Evolutionary conservation across 2,329 filamentous ascomycete species (phyloP), one percentile per base, ranked within the genome.

Genomic region (Monosporascus cannonballus): DNA sequence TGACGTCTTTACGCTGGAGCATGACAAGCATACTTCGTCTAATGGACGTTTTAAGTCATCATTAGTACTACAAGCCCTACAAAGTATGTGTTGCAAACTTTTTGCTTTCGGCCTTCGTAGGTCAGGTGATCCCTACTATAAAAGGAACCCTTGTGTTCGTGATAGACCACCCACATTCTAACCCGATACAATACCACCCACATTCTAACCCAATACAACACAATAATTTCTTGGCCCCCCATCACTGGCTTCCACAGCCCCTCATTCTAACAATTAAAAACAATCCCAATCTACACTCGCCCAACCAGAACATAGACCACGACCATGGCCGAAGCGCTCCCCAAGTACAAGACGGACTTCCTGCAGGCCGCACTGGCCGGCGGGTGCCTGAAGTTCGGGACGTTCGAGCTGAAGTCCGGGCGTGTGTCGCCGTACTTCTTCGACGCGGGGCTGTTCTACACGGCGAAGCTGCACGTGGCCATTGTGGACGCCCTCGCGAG

Each of bases 381-480:
- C 63, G 80, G 81, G 57, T 85, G 89, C 63, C 82, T 94, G 61
- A 88, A 85, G 66, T 94, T 94, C 69, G 90, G 90, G 70, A 84
- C 80, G 68, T 94, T 90, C 75, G 89, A 87, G 63, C 84, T 99
- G 67, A 99, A 99, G 76, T 96, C 92, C 51, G 89, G 90, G 73
- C 89, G 93, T 65, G 79, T 78, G 64, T 96, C 91, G 14, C 94
- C 94, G 42, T 97, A 97, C 80, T 97, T 97, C 79, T 96, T 97
- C 84, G 96, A 96, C 72, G 91, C 92, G 47, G 91, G 92, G 55
- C 84, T 89, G 64, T 95, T 97, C 73, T 90, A 94, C 78, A 86
- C 85, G 50, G 87, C 87, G 22, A 80, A 85, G 56, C 82, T 96
- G 30, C 83, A 95, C 58, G 81, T 81, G 57, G 84, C 90, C 52